A percentile compares a stretch with the other conserved stretches of the same genome.
phyloP scores from a whole-genome alignment of 768 basidiomycete genomes.

The Panus rudis region DNA sequence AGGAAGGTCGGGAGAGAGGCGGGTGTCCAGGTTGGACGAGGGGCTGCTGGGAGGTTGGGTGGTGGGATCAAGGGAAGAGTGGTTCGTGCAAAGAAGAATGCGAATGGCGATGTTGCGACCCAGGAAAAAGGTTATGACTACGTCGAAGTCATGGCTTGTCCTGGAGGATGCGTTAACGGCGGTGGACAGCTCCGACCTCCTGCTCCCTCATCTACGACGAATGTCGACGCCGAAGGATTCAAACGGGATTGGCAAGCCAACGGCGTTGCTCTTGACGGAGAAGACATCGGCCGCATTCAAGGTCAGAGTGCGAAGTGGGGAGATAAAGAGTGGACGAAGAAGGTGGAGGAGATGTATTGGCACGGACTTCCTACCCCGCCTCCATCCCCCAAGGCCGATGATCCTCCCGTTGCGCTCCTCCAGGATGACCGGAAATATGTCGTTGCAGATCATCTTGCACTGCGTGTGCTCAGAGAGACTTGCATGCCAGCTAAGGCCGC shows the following conservation, averaged over 20 bases:
- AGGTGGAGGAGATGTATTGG: slow-evolving; percentile 86
- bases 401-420: neutral
- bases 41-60: slow-evolving; percentile 50
- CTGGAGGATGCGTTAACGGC: slow-evolving; percentile 94
- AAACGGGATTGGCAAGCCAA: slow-evolving; percentile 52
- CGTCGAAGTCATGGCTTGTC: slow-evolving; percentile 98
- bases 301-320: slow-evolving; percentile 66
- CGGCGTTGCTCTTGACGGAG: slow-evolving; percentile 35
- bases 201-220: slow-evolving; percentile 4
- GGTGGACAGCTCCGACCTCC: slow-evolving; percentile 69
- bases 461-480: slow-evolving; percentile 34
- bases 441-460: slow-evolving; percentile 31
- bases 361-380: slow-evolving; percentile 39
- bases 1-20: slow-evolving; percentile 84
- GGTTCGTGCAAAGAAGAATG: slow-evolving; percentile 16
- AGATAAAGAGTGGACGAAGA: slow-evolving; percentile 73
- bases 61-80: too few species aligned
- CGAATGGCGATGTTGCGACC: slow-evolving; percentile 21
- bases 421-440: neutral
- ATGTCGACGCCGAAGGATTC: slow-evolving; percentile 58
- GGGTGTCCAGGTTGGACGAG: slow-evolving; percentile 64
- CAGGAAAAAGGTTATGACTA: slow-evolving; percentile 66
- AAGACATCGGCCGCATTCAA: slow-evolving; percentile 14
- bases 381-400: slow-evolving; percentile 26
- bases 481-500: slow-evolving; percentile 20